phyloP scores from a whole-genome alignment of 495 filamentous ascomycete genomes.

The Penicillium crystallinum region DNA sequence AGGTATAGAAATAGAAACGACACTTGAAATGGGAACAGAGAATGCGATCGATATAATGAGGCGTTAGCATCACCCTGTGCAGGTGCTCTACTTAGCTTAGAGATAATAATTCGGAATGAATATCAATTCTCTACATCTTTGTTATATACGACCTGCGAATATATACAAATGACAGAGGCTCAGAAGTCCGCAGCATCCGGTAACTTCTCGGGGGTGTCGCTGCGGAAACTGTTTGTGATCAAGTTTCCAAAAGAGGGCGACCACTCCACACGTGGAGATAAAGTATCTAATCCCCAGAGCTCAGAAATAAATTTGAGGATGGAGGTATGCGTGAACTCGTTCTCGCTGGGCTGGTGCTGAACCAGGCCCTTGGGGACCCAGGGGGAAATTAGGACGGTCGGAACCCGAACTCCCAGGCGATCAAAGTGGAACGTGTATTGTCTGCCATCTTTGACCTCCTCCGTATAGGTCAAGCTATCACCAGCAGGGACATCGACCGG shows the following conservation, averaged over 20 bases:
- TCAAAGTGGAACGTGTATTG: constrained; percentile 45
- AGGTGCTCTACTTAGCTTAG: too few relatives aligned
- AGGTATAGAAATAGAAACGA: too few relatives aligned
- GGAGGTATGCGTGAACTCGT: constrained; percentile 43
- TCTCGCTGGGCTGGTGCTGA: constrained; percentile 31
- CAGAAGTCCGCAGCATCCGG: constrained; percentile 25
- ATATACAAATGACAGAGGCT: background rate
- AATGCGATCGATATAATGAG: too few relatives aligned
- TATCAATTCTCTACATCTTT: too few relatives aligned
- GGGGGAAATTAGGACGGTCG: constrained; percentile 47
- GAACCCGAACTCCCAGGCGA: constrained; percentile 47
- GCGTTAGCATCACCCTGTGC: too few relatives aligned
- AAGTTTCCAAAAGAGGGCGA: constrained; percentile 37
- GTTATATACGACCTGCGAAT: background rate
- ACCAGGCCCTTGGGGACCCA: constrained; percentile 43
- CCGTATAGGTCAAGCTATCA: constrained; percentile 40
- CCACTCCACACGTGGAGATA: constrained; percentile 40
- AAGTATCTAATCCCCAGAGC: constrained; percentile 40
- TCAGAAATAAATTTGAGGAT: constrained; percentile 40
- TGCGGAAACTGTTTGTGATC: constrained; percentile 25
- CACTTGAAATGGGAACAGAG: too few relatives aligned
- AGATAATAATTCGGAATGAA: background rate
- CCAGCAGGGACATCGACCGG: constrained; percentile 39
- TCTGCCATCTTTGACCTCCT: constrained; percentile 34
- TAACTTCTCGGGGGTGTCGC: constrained; percentile 25